Conservation (phyloP, 495 filamentous ascomycete genomes). For the Podospora conica region DNA sequence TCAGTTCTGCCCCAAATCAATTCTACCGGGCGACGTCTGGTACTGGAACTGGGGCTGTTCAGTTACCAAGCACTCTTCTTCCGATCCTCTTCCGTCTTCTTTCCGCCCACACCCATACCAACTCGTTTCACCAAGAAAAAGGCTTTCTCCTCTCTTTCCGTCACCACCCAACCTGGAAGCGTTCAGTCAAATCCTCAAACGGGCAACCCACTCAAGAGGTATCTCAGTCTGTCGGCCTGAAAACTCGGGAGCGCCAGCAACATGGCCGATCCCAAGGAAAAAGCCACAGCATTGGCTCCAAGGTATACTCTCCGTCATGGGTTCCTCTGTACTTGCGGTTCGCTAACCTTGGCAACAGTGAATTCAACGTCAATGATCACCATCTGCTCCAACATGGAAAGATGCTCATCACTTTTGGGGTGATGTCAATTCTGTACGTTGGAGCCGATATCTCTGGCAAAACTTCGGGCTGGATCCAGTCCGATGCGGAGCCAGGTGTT, state of each 20-base stretch:
- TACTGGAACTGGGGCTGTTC: neutral
- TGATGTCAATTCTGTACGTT: neutral
- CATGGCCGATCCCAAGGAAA: neutral
- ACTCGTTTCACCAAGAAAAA: neutral
- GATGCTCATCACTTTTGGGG: neutral
- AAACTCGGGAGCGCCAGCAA: neutral
- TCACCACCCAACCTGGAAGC: no score
- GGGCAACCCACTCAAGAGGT: neutral
- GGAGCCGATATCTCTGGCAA: neutral
- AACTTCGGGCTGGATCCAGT: slow-evolving; percentile 8
- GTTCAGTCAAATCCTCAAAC: neutral
- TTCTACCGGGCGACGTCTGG: neutral
- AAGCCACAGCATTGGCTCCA: neutral
- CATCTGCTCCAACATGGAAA: neutral
- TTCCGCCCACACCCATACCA: neutral
- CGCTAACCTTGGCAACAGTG: neutral
- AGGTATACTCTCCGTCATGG: neutral
- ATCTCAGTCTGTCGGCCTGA: neutral
- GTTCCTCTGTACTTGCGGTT: neutral
- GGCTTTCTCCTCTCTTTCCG: neutral
- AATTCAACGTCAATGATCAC: neutral
- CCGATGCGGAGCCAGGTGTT: neutral
- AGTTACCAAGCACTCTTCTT: neutral
- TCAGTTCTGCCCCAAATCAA: neutral
- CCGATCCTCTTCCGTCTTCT: neutral